Conservation (phyloP, 2,329 filamentous ascomycete genomes). For the Neobulgaria alba region DNA sequence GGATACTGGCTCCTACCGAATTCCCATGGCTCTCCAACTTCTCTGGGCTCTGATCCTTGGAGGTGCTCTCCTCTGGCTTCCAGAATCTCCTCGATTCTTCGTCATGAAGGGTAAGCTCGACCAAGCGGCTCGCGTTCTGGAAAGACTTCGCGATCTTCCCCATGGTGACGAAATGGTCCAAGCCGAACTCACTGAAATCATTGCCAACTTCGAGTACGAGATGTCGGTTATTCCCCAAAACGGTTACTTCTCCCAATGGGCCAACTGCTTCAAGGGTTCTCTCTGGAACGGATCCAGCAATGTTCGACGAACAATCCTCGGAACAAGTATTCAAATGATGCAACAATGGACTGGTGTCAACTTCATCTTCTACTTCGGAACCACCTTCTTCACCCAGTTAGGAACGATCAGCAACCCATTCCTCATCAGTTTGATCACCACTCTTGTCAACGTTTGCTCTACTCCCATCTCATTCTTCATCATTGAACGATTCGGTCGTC, state of each 20-base stretch:
- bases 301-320: constrained; percentile 62
- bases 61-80: constrained; percentile 62
- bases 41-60: constrained; percentile 71
- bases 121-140: constrained; percentile 51
- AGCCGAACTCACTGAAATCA: constrained; percentile 71
- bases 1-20: constrained; percentile 65
- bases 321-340: constrained; percentile 72
- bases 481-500: constrained; percentile 76
- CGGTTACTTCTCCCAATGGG: constrained; percentile 66
- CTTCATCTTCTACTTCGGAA: constrained; percentile 85
- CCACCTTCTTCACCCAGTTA: constrained; percentile 86
- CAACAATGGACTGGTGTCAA: constrained; percentile 75
- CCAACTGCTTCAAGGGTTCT: constrained; percentile 57
- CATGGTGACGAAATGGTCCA: constrained; percentile 65
- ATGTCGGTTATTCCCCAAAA: constrained; percentile 54
- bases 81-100: constrained; percentile 77
- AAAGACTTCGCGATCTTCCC: constrained; percentile 65
- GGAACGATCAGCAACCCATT: constrained; percentile 60
- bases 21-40: constrained; percentile 74
- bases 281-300: constrained; percentile 63
- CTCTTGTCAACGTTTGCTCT: constrained; percentile 67
- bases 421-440: constrained; percentile 46
- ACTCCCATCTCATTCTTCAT: constrained; percentile 76
- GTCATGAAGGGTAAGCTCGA: constrained; percentile 68
- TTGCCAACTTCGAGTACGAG: constrained; percentile 85